Evolutionary conservation across 1,284 basidiomycete species (phyloP), one percentile per base, ranked within the genome.

Genomic region (Stygiomarasmius scandens): DNA sequence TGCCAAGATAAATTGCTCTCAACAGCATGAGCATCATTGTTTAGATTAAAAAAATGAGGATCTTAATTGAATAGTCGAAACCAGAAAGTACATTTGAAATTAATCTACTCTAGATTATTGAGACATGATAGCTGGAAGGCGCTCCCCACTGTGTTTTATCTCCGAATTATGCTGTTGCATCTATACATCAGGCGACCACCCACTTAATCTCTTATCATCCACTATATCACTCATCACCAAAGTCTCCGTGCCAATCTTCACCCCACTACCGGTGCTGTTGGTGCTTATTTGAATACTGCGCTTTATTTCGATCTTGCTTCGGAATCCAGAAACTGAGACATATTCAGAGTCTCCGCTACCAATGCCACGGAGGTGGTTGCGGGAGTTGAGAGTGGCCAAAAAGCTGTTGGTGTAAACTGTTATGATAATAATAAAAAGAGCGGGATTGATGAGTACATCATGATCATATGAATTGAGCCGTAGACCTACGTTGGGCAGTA

Each of bases 321-420:
- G 6, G 16, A 41, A 4, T 4, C 38, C 38, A 4, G 38, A 41
- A 41, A 16, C 6, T 9, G 38, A 16, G 8, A 41, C 16, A 41
- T 41, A 41, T 16, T n/a, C n/a, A 16, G 38, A 41, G 16, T 41
- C 38, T 4, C 38, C 38, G n/a, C 14, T 4, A 19, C 38, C 16
- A n/a, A 41, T 41, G n/a, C 16, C 38, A 4, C 38, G 38, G 16
- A 41, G 38, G 38, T 41, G 38, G 16, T 68, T 70, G 22, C 80
- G 79, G 14, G 75, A 77, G 59, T 83, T 82, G 45, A 82, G 72
- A 1, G 77, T 79, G 2, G 78, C 78, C 22, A 82, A 71, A 19
- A 82, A 69, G 16, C 80, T 76, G 63, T 82, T 83, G 27, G 74
- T 73, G 63, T 83, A 83, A 12, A 82, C 76, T 79, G 14, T 38